Evolutionary conservation across 495 filamentous ascomycete species (phyloP).

Genomic region (Daldinia grandis): DNA sequence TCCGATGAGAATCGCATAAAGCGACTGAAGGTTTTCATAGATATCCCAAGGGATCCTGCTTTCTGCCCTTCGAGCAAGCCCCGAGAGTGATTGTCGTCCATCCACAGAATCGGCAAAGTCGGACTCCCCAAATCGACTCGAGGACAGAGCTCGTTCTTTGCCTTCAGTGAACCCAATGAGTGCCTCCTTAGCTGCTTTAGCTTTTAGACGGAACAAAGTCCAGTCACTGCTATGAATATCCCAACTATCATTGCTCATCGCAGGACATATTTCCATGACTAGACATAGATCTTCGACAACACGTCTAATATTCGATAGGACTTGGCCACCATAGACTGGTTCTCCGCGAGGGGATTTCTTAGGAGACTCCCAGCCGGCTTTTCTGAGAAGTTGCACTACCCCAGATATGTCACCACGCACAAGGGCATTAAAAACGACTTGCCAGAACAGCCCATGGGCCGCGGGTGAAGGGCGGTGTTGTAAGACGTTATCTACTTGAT

Average conservation of each 20-base stretch:
- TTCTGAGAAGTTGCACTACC: constrained; percentile 68
- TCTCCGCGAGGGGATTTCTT: constrained; percentile 58
- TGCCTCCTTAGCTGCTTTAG: constrained; percentile 69
- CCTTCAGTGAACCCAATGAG: constrained; percentile 80
- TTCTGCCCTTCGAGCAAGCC: constrained; percentile 76
- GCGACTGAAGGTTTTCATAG: constrained; percentile 75
- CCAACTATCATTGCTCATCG: constrained; percentile 70
- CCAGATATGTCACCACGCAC: constrained; percentile 74
- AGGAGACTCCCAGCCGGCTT: constrained; percentile 78
- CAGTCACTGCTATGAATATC: constrained; percentile 78
- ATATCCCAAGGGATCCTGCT: constrained; percentile 87
- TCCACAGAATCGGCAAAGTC: constrained; percentile 49
- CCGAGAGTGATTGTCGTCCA: constrained; percentile 51
- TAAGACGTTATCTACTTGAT: constrained; percentile 67
- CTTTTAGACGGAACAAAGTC: constrained; percentile 76
- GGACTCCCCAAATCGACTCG: constrained; percentile 43
- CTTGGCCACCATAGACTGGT: constrained; percentile 71
- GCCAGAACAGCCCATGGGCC: constrained; percentile 80
- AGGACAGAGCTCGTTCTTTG: constrained; percentile 56
- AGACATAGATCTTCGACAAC: constrained; percentile 70
- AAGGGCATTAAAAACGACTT: constrained; percentile 70
- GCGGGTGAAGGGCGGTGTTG: constrained; percentile 73
- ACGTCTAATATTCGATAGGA: constrained; percentile 74
- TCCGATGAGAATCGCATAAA: constrained; percentile 82
- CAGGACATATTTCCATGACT: constrained; percentile 76